Base-by-base conservation (phyloP, 176 grass and related monocot genomes). In the Eleusine coracana region DNA sequence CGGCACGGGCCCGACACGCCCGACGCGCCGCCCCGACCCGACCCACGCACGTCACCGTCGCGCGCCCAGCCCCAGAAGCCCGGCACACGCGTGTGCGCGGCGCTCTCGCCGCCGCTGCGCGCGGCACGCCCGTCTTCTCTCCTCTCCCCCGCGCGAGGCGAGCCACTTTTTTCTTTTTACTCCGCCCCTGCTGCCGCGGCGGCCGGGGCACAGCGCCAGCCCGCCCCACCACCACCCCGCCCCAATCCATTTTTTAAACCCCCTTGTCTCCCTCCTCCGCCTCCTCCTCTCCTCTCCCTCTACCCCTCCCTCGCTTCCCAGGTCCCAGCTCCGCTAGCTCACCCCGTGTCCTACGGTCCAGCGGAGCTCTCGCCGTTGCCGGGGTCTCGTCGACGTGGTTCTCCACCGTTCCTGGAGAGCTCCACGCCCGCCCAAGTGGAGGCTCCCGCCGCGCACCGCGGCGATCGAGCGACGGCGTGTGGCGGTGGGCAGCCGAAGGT, bases 191-290 rank as follows among this genome's bases (percentile, higher is more conserved):
- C 31, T 34, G 55, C 77, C 38, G 31, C 82, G 16, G 80, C 82
- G 61, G 82, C 70, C 17, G 82, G 62, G 68, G 75, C 75, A 63
- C 74, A 67, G 31, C 67, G 37, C 74, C 72, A 70, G 27, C 56
- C 6, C 77, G 58, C 59, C 74, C 80, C 74, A 73, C 86, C 74
- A 73, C 86, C 66, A 78, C 80, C 72, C 73, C 67, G 39, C 70
- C 11, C 38, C 28, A 13, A 51, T 4, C 74, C 39, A 45, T 76
- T 78, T 82, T 82, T 86, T 74, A 68, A 82, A 82, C 56, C 69
- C 84, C 23, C 29, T 63, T 86, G 80, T 87, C 88, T 79, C 75
- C 79, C 79, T 78, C 69, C 83, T 61, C 67, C 42, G 5, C 84
- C 55, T 71, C n/a, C 77, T 6, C 10, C 27, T 75, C 18, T 70